These are phyloP conservation scores for Alternaria sp. DNA, from an alignment of 2,329 filamentous ascomycete genomes.

Conservation along the genomic window DNA sequence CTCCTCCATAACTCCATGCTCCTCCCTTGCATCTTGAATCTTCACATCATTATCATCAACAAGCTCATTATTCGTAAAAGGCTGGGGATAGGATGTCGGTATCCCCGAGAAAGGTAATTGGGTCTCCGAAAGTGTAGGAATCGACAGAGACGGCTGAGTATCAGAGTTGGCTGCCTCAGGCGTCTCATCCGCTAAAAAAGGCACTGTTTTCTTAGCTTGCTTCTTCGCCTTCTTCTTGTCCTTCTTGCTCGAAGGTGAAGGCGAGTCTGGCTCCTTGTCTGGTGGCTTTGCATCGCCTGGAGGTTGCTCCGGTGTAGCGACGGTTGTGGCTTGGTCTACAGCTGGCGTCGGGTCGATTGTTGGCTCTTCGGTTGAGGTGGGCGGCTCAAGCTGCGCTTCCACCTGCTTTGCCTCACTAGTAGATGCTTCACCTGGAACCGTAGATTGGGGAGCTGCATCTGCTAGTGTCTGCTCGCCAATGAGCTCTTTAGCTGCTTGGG, in stretches of 20 bases:
- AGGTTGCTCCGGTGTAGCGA: slow-evolving; percentile 7
- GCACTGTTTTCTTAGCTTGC: slow-evolving; percentile 34
- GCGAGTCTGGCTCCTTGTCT: slow-evolving; percentile 20
- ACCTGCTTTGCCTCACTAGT: slow-evolving; percentile 8
- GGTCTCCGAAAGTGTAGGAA: slow-evolving; percentile 42
- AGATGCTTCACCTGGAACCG: background rate
- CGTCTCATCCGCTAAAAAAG: slow-evolving; percentile 48
- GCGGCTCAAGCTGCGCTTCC: slow-evolving; percentile 1
- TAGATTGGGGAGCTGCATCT: background rate
- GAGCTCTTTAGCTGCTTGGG: slow-evolving; percentile 3
- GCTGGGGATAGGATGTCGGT: slow-evolving; percentile 41
- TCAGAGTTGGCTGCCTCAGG: slow-evolving; percentile 45
- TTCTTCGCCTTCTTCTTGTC: slow-evolving; percentile 42
- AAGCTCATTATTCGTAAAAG: slow-evolving; percentile 37
- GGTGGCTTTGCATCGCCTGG: slow-evolving; percentile 12
- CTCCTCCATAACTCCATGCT: slow-evolving; percentile 8
- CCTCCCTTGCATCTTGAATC: slow-evolving; percentile 13
- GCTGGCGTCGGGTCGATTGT: slow-evolving; percentile 4
- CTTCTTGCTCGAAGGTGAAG: slow-evolving; percentile 25
- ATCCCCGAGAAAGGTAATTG: slow-evolving; percentile 41
- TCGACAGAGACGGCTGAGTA: slow-evolving; percentile 43
- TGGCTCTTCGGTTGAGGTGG: slow-evolving; percentile 4
- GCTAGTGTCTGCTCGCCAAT: background rate
- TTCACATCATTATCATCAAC: slow-evolving; percentile 27
- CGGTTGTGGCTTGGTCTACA: slow-evolving; percentile 6